A percentile compares a stretch with the other conserved stretches of the same genome.
phyloP scores from a whole-genome alignment of 2,329 filamentous ascomycete genomes.

The Ascochyta lentis region DNA sequence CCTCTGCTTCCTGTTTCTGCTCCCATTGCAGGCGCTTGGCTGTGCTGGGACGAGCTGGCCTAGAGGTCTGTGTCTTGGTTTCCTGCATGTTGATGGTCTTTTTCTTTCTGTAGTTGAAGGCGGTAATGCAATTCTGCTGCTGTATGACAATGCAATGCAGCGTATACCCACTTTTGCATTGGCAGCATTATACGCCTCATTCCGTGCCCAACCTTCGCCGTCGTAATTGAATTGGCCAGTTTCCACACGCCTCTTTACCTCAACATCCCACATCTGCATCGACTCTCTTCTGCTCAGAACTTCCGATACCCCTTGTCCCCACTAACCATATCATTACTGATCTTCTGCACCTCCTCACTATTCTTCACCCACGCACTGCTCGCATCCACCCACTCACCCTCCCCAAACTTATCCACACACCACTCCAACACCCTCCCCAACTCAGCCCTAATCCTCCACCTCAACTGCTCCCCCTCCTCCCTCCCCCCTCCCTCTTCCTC shows the following conservation, averaged over 20 bases:
- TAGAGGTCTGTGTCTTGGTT: slow-evolving; percentile 37
- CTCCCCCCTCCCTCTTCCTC: slow-evolving; percentile 33
- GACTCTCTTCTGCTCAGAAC: slow-evolving; percentile 44
- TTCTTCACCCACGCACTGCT: slow-evolving; percentile 53
- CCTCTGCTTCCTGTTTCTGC: slow-evolving; percentile 40
- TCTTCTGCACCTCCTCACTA: slow-evolving; percentile 49
- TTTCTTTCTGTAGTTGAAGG: slow-evolving; percentile 29
- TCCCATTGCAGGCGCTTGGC: slow-evolving; percentile 34
- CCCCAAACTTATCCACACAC: slow-evolving; percentile 56
- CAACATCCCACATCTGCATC: too few species aligned
- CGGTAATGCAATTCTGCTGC: slow-evolving; percentile 41
- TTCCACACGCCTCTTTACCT: neutral
- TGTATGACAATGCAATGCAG: slow-evolving; percentile 32
- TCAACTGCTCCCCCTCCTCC: slow-evolving; percentile 34
- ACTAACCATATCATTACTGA: slow-evolving; percentile 53
- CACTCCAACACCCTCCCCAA: slow-evolving; percentile 52
- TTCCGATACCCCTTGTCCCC: slow-evolving; percentile 54
- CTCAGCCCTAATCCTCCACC: slow-evolving; percentile 47
- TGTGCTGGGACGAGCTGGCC: slow-evolving; percentile 28
- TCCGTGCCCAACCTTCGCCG: neutral
- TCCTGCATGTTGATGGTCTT: slow-evolving; percentile 40
- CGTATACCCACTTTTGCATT: slow-evolving; percentile 30
- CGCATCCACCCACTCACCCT: slow-evolving; percentile 52
- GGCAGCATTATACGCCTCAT: slow-evolving; percentile 3
- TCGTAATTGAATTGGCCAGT: too few species aligned